These are phyloP conservation scores for Furcasterigmium furcatum DNA, from an alignment of 2,329 filamentous ascomycete species.

Conservation along the genomic window DNA sequence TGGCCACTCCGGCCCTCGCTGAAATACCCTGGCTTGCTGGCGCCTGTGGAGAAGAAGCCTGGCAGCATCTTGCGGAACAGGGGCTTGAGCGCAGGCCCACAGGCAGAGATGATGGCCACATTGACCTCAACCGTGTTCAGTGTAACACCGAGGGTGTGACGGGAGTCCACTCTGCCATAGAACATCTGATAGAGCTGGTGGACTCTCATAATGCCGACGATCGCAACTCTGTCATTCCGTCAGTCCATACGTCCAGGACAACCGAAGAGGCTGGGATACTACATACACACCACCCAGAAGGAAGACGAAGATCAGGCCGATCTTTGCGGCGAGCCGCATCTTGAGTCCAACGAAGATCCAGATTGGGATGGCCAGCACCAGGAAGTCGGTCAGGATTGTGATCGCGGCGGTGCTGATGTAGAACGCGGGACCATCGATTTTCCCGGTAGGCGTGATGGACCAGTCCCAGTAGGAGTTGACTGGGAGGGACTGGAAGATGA, in stretches of 20 bases:
- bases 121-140: slow-evolving; percentile 22
- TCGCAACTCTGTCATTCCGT: slow-evolving; percentile 20
- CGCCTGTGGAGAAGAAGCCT: background rate
- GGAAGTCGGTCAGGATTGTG: slow-evolving; percentile 36
- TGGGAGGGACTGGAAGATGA: slow-evolving; percentile 35
- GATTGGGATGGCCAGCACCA: slow-evolving; percentile 31
- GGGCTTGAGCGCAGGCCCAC: slow-evolving; percentile 26
- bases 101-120: slow-evolving; percentile 28
- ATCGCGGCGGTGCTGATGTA: slow-evolving; percentile 30
- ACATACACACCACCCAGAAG: slow-evolving; percentile 22
- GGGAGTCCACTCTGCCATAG: slow-evolving; percentile 6
- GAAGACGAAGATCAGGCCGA: slow-evolving; percentile 29
- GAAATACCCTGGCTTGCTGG: too few species aligned
- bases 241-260: too few species aligned
- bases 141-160: background rate
- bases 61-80: slow-evolving; percentile 20
- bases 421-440: slow-evolving; percentile 8
- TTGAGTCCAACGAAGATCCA: slow-evolving; percentile 29
- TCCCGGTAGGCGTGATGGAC: background rate
- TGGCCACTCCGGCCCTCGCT: too few species aligned
- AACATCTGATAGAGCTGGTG: slow-evolving; percentile 21
- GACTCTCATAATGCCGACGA: slow-evolving; percentile 27
- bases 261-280: background rate
- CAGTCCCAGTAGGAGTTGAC: slow-evolving; percentile 27
- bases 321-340: slow-evolving; percentile 25